Conservation (phyloP, 805 yeast genomes). For the Hanseniaspora clermontiae region DNA sequence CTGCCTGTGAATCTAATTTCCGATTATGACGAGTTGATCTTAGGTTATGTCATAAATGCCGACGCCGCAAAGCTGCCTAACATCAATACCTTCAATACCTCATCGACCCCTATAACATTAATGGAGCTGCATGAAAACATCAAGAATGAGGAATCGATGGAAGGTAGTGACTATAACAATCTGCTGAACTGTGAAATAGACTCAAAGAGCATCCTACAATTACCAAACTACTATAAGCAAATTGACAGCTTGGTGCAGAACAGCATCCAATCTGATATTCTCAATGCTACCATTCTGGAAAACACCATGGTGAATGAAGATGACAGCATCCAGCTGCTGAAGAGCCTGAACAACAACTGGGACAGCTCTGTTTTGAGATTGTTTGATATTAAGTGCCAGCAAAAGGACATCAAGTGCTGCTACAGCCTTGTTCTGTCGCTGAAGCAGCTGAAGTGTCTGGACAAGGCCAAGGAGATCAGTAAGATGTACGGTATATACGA, state of each 20-base stretch:
- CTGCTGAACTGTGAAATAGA: slow-evolving; percentile 1
- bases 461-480: slow-evolving; percentile 76
- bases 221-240: slow-evolving; percentile 1
- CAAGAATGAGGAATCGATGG: neutral
- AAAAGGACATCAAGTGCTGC: slow-evolving; percentile 52
- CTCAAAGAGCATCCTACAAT: neutral
- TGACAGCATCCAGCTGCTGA: slow-evolving; percentile 30
- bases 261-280: neutral
- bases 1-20: neutral
- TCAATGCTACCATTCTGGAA: neutral
- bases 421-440: slow-evolving; percentile 55
- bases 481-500: slow-evolving; percentile 49
- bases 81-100: neutral
- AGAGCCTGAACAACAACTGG: slow-evolving; percentile 41
- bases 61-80: neutral
- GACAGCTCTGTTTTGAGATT: slow-evolving; percentile 70
- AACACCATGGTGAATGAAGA: neutral
- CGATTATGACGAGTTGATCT: neutral
- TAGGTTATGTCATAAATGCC: neutral
- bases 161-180: neutral
- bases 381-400: slow-evolving; percentile 62
- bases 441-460: slow-evolving; percentile 63
- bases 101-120: slow-evolving; percentile 1
- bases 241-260: slow-evolving; percentile 1
- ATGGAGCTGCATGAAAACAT: neutral